Evolutionary conservation across 2,329 filamentous ascomycete species (phyloP).

Genomic region (Phaeosphaeria sp.): DNA sequence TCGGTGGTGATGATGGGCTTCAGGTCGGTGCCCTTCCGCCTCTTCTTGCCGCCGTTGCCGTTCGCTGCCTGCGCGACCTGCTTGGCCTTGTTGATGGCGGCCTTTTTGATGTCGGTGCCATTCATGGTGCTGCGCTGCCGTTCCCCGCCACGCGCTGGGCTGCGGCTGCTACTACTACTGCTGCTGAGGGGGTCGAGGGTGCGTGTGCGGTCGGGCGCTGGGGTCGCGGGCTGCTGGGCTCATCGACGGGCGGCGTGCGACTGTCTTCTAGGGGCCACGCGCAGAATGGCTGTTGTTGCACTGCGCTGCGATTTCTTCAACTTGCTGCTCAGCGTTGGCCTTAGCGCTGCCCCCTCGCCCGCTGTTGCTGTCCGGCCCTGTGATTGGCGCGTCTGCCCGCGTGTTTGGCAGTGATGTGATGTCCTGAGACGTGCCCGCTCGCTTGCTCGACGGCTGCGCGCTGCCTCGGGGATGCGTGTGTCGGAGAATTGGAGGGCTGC

Average conservation of each 20-base stretch:
- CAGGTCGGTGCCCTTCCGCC: conserved; percentile 73
- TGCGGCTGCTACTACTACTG: conserved; percentile 16
- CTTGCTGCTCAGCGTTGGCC: conserved; percentile 40
- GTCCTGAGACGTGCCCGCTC: conserved; percentile 18
- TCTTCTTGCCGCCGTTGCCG: conserved; percentile 70
- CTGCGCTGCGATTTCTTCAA: conserved; percentile 44
- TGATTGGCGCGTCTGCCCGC: conserved; percentile 36
- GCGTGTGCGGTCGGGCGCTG: conserved; percentile 35
- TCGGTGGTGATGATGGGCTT: conserved; percentile 81
- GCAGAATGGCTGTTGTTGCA: conserved; percentile 25
- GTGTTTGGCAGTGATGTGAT: conserved; percentile 20
- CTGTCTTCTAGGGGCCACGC: conserved; percentile 13
- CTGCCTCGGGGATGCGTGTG: not conserved
- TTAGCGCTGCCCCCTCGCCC: conserved; percentile 44
- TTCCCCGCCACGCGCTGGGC: conserved; percentile 41
- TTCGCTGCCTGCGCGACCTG: conserved; percentile 66
- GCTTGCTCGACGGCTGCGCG: conserved; percentile 5
- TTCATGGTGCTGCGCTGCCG: conserved; percentile 60
- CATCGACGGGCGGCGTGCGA: conserved; percentile 27
- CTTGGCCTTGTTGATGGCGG: conserved; percentile 70
- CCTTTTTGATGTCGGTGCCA: conserved; percentile 69
- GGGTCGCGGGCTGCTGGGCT: conserved; percentile 34
- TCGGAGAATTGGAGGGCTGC: conserved; percentile 7
- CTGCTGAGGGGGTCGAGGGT: conserved; percentile 7
- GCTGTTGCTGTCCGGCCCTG: conserved; percentile 8